Conservation (phyloP, 371 early-diverging fungal species). For the Mortierella sp. region DNA sequence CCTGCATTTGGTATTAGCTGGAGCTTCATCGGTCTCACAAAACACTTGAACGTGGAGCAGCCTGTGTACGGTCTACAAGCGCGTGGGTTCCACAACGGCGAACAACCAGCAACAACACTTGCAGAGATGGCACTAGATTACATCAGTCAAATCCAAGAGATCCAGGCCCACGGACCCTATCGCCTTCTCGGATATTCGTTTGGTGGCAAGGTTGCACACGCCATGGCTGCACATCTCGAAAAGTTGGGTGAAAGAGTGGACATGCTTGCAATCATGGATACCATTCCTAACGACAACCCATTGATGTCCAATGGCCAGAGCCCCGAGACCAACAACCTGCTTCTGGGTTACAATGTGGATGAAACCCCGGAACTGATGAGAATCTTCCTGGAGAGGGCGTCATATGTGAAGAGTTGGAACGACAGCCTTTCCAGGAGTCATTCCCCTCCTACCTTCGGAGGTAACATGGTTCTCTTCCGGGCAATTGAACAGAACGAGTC, state of each 20-base stretch:
- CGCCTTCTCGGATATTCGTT: conserved; percentile 16
- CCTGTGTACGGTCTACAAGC: conserved; percentile 13
- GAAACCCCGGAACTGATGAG: not conserved
- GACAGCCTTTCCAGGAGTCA: not conserved
- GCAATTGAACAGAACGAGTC: not conserved
- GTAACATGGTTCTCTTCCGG: conserved; percentile 4
- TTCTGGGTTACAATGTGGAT: no score
- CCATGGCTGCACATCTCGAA: conserved; percentile 9
- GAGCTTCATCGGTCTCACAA: not conserved
- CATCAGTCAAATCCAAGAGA: conserved; percentile 8
- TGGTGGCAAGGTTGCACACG: conserved; percentile 16
- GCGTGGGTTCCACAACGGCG: conserved; percentile 5
- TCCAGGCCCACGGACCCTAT: conserved; percentile 20
- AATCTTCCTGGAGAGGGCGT: not conserved
- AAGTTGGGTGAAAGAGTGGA: conserved; percentile 3
- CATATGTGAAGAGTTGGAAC: not conserved
- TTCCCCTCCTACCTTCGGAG: not conserved
- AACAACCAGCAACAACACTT: not conserved
- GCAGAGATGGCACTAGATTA: conserved; percentile 14
- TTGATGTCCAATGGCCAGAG: not conserved
- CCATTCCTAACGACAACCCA: not conserved
- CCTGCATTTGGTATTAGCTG: conserved; percentile 14
- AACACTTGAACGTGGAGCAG: conserved; percentile 7
- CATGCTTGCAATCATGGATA: conserved; percentile 7
- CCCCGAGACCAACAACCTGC: no score